A percentile compares a stretch with the other conserved stretches of the same genome.
Conservation (phyloP, 129 eudicot genomes). For the Ambrosia trifida region DNA sequence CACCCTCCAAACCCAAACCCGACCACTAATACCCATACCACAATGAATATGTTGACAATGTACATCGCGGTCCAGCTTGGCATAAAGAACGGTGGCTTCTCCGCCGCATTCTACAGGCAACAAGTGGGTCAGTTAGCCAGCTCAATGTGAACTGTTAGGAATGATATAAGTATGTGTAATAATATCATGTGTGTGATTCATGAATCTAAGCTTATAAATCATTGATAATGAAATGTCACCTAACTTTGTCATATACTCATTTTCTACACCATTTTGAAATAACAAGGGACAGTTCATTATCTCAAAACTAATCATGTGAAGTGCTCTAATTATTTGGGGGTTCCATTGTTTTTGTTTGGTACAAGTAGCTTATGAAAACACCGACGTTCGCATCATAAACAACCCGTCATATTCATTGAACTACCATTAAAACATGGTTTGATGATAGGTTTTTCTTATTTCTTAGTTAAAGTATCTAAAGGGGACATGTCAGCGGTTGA, state of each 20-base stretch:
- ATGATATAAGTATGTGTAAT: constrained; percentile 30
- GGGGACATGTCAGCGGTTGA: not conserved
- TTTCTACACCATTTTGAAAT: constrained; percentile 8
- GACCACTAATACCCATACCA: constrained; percentile 58
- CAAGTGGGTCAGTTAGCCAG: constrained; percentile 39
- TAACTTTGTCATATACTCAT: constrained; percentile 34
- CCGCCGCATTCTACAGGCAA: constrained; percentile 69
- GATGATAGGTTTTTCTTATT: not conserved
- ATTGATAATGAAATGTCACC: constrained; percentile 42
- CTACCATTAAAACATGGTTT: not conserved
- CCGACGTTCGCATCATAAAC: not conserved
- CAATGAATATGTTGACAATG: constrained; percentile 55
- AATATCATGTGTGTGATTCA: constrained; percentile 32
- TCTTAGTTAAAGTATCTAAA: not conserved
- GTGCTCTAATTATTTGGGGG: constrained; percentile 20
- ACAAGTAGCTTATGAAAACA: constrained; percentile 5
- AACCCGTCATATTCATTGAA: constrained; percentile 4
- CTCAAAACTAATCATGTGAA: constrained; percentile 34
- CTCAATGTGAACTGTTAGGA: constrained; percentile 11
- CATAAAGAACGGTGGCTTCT: constrained; percentile 67
- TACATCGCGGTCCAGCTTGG: constrained; percentile 75
- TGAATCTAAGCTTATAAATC: constrained; percentile 24
- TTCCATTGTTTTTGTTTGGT: constrained; percentile 17
- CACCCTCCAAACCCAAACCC: constrained; percentile 87
- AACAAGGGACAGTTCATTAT: constrained; percentile 28